Evolutionary conservation across 495 filamentous ascomycete genomes (phyloP).

Genomic region (Terfezia claveryi): DNA sequence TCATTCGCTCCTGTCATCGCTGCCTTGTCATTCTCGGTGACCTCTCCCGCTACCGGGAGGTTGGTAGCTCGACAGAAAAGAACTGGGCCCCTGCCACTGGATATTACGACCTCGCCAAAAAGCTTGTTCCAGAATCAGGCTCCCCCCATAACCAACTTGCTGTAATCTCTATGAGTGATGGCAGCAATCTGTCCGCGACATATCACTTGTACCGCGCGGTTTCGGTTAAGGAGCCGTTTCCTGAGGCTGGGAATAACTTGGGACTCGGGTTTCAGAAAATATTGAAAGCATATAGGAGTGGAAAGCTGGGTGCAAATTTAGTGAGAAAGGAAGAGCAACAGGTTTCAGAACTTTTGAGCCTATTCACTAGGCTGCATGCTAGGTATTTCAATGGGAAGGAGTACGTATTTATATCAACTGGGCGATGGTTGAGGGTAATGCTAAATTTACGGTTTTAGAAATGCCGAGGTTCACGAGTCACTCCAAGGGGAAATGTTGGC

Average conservation of each 20-base stretch:
- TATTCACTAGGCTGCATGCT: slow-evolving; percentile 68
- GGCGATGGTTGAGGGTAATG: neutral
- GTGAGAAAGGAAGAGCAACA: slow-evolving; percentile 23
- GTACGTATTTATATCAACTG: slow-evolving; percentile 10
- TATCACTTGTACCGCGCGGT: slow-evolving; percentile 78
- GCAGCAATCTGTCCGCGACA: slow-evolving; percentile 55
- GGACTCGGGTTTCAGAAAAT: slow-evolving; percentile 62
- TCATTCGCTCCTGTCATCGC: slow-evolving; percentile 57
- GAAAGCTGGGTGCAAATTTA: slow-evolving; percentile 30
- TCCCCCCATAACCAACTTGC: slow-evolving; percentile 73
- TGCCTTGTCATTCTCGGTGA: slow-evolving; percentile 76
- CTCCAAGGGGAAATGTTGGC: slow-evolving; percentile 69
- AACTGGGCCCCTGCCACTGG: slow-evolving; percentile 61
- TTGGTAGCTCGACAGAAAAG: slow-evolving; percentile 34
- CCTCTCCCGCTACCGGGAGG: slow-evolving; percentile 73
- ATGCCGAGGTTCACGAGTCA: slow-evolving; percentile 32
- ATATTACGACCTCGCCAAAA: slow-evolving; percentile 65
- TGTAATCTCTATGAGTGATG: slow-evolving; percentile 54
- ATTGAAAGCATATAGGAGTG: slow-evolving; percentile 34
- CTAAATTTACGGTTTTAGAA: slow-evolving; percentile 35
- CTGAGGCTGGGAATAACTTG: slow-evolving; percentile 49
- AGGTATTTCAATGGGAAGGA: slow-evolving; percentile 51
- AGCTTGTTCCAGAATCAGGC: slow-evolving; percentile 57
- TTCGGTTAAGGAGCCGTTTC: slow-evolving; percentile 47
- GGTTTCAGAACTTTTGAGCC: slow-evolving; percentile 33